Base-by-base conservation (phyloP, 2,329 filamentous ascomycete genomes). In the Passalora sequoiae region DNA sequence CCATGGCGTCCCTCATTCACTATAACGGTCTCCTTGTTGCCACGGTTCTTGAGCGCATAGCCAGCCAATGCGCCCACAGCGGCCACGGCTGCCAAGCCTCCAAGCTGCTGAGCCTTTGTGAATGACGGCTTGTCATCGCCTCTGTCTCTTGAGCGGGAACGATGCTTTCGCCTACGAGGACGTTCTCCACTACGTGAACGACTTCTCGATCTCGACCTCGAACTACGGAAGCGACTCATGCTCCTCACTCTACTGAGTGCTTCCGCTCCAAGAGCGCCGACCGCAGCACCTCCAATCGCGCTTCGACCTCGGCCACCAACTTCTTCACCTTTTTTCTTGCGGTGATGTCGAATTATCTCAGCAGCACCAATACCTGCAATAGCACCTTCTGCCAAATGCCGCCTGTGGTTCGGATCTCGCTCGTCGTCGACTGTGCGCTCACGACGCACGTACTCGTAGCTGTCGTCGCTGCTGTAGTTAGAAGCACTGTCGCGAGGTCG, bases 371-470 rank as follows among this genome's bases (percentile, higher is more conserved):
- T 67, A 33, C 78, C 80, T 30, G 75, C 76, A 40, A 81, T 62
- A 19, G 77, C 76, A 35, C 79, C 80, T 55, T 79, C 78, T n/a
- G 78, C 78, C 32, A 83, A 62, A 56, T 81, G 76, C 22, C 76
- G 75, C 38, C 64, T 64, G 51, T 74, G 74, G 49, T 78, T 71
- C 13, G 71, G 70, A 9, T 53, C 43, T 24, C 63, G 62, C 30
- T 64, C 67, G 22, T 55, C 68, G 56, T 66, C 72, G 55, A 49
- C 42, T 10, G 29, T 47, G 13, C 69, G 74, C 72, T 65, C 60
- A 28, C 58, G 57, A 12, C 73, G 74, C 27, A 79, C 66, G 54
- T 80, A 79, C 42, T 80, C 75, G 56, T 76, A 74, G 55, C 78
- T 79, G 49, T 81, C 78, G 56, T 81, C 78, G 54, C 77, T 80